phyloP scores from a whole-genome alignment of 2,329 filamentous ascomycete genomes.

The Graphilbum sp. region DNA sequence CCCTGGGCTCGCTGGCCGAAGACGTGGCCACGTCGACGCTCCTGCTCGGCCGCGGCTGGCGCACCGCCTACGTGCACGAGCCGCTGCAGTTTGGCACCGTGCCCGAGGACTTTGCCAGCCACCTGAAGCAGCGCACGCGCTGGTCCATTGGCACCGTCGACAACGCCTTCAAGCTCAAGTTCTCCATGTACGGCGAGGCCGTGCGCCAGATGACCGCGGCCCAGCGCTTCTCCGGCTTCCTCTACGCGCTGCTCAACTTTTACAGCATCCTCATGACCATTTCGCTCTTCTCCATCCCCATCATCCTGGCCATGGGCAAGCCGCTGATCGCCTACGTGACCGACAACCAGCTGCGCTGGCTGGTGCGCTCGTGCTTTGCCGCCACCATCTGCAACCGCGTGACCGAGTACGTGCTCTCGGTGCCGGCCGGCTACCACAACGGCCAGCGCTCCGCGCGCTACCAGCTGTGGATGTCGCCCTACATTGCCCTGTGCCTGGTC shows the following conservation, averaged over 20 bases:
- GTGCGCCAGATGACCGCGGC: slow-evolving; percentile 35
- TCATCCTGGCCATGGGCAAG: slow-evolving; percentile 39
- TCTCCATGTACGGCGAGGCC: slow-evolving; percentile 35
- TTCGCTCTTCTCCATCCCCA: slow-evolving; percentile 35
- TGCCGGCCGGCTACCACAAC: slow-evolving; percentile 41
- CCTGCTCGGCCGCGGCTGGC: slow-evolving; percentile 43
- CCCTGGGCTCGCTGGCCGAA: slow-evolving; percentile 41
- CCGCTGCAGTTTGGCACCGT: slow-evolving; percentile 42
- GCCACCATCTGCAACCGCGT: slow-evolving; percentile 32
- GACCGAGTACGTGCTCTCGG: slow-evolving; percentile 37
- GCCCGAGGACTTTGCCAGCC: slow-evolving; percentile 35
- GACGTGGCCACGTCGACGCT: slow-evolving; percentile 41
- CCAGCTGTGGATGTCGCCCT: slow-evolving; percentile 41
- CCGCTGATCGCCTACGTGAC: slow-evolving; percentile 38
- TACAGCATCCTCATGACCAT: slow-evolving; percentile 30
- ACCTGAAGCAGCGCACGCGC: slow-evolving; percentile 38
- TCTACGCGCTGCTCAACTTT: slow-evolving; percentile 36
- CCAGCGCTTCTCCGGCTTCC: slow-evolving; percentile 39
- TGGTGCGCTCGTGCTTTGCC: slow-evolving; percentile 38
- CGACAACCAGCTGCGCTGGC: slow-evolving; percentile 37
- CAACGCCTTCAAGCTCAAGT: slow-evolving; percentile 40
- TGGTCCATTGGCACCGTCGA: slow-evolving; percentile 39
- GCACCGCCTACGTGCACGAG: slow-evolving; percentile 41
- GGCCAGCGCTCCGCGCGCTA: slow-evolving; percentile 38
- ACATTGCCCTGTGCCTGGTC: slow-evolving; percentile 28